Conservation (phyloP, 2,329 filamentous ascomycete genomes). For the Trichoderma aggressivum region DNA sequence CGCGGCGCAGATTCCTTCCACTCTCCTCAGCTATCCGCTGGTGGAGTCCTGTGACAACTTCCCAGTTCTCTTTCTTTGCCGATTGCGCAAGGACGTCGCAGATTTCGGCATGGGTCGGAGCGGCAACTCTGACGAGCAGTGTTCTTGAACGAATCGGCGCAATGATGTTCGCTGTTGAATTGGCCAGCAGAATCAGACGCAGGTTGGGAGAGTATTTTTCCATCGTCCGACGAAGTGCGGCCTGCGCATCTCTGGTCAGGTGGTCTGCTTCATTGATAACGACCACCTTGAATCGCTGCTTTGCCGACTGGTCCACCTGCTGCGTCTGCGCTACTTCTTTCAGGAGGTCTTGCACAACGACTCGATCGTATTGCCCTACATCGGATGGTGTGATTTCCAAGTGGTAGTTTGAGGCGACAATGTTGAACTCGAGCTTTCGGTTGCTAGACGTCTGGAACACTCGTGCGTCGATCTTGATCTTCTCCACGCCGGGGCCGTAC, state of each 20-base stretch:
- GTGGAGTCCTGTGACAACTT: conserved; percentile 71
- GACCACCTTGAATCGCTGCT: conserved; percentile 95
- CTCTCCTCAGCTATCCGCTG: conserved; percentile 85
- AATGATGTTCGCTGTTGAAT: conserved; percentile 97
- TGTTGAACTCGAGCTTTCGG: conserved; percentile 98
- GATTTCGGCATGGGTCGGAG: conserved; percentile 83
- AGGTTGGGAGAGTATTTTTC: conserved; percentile 98
- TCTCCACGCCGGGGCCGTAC: conserved; percentile 95
- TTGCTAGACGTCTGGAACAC: conserved; percentile 95
- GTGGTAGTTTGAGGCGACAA: conserved; percentile 94
- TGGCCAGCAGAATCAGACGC: conserved; percentile 85
- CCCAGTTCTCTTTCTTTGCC: conserved; percentile 79
- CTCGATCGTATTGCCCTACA: conserved; percentile 92
- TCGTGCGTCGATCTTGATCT: conserved; percentile 98
- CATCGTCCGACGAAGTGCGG: conserved; percentile 92
- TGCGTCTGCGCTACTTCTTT: conserved; percentile 99
- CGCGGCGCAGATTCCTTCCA: conserved; percentile 82
- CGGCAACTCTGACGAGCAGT: conserved; percentile 84
- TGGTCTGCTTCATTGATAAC: conserved; percentile 99
- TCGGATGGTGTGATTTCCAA: conserved; percentile 97
- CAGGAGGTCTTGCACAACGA: conserved; percentile 90
- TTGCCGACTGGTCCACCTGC: conserved; percentile 90
- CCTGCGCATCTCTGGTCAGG: conserved; percentile 89
- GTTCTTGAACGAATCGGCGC: conserved; percentile 94
- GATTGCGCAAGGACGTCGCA: conserved; percentile 67